phyloP scores from a whole-genome alignment of 805 yeast species.

The Saccharomyces eubayanus region DNA sequence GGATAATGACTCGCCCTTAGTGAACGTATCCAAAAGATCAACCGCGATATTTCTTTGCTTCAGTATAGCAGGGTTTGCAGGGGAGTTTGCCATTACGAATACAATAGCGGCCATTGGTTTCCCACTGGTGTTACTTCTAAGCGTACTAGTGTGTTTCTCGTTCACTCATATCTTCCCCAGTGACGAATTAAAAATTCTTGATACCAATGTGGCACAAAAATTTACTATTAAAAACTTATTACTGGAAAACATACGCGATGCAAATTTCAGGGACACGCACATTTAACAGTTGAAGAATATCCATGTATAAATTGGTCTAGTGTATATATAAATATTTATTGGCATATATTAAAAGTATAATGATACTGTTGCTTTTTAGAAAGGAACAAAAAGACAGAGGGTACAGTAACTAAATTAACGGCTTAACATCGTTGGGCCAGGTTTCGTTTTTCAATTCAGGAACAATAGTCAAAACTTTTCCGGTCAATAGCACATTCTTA shows the following conservation, averaged over 20 bases:
- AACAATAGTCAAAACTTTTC: constrained; percentile 66
- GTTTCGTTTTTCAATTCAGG: constrained; percentile 54
- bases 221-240: constrained; percentile 41
- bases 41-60: constrained; percentile 48
- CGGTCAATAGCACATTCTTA: constrained; percentile 46
- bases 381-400: background rate
- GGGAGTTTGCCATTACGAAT: constrained; percentile 77
- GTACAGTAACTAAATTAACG: background rate
- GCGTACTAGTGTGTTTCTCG: constrained; percentile 54
- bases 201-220: constrained; percentile 56
- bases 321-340: background rate
- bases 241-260: constrained; percentile 15
- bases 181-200: constrained; percentile 55
- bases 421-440: constrained; percentile 16
- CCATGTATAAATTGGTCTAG: background rate
- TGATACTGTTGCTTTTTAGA: background rate
- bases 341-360: background rate
- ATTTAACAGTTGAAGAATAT: background rate
- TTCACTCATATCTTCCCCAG: constrained; percentile 57
- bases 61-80: constrained; percentile 60
- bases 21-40: constrained; percentile 27
- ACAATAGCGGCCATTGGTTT: constrained; percentile 91
- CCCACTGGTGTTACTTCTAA: constrained; percentile 67
- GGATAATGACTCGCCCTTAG: constrained; percentile 27
- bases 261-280: background rate